A percentile compares a stretch with the other conserved stretches of the same genome.
Evolutionary conservation across 2,329 filamentous ascomycete species (phyloP).

Genomic region (Cadophora luteo-olivacea): DNA sequence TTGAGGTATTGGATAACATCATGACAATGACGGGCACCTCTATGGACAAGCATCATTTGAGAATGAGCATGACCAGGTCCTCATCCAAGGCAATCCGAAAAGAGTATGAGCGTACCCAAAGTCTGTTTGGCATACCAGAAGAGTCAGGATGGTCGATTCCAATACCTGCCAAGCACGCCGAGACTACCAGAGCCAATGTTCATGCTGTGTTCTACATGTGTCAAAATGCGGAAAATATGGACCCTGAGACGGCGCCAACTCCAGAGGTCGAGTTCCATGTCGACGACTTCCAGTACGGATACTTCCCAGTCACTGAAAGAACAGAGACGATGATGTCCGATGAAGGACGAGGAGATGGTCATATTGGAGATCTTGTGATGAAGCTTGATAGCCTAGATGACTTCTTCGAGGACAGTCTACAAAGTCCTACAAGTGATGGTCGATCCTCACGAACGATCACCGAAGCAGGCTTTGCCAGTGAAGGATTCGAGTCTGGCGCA

Average conservation of each 20-base stretch:
- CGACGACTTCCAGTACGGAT: constrained; percentile 74
- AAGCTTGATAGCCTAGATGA: constrained; percentile 82
- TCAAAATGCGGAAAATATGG: constrained; percentile 66
- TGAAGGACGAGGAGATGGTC: constrained; percentile 66
- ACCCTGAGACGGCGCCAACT: constrained; percentile 69
- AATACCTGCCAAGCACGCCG: constrained; percentile 87
- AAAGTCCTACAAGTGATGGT: constrained; percentile 64
- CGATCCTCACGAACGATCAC: constrained; percentile 68
- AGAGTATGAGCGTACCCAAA: constrained; percentile 93
- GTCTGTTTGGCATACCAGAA: constrained; percentile 95
- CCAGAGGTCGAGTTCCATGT: constrained; percentile 90
- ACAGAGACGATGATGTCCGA: constrained; percentile 95
- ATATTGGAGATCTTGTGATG: constrained; percentile 82
- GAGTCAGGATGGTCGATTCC: constrained; percentile 96
- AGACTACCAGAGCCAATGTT: constrained; percentile 86
- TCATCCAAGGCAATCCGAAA: constrained; percentile 87
- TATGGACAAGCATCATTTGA: constrained; percentile 91
- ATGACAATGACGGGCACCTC: constrained; percentile 92
- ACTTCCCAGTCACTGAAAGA: constrained; percentile 69
- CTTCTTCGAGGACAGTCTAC: constrained; percentile 74
- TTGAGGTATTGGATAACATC: constrained; percentile 91
- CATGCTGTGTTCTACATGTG: constrained; percentile 97
- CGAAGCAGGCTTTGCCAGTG: constrained; percentile 68
- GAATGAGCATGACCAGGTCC: constrained; percentile 97
- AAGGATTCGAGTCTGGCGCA: constrained; percentile 75